Percentiles rank a stretch among this genome's conserved stretches.
These are phyloP conservation scores for Pholiota adiposa DNA, from an alignment of 1,284 basidiomycete species.

Conservation along the genomic window DNA sequence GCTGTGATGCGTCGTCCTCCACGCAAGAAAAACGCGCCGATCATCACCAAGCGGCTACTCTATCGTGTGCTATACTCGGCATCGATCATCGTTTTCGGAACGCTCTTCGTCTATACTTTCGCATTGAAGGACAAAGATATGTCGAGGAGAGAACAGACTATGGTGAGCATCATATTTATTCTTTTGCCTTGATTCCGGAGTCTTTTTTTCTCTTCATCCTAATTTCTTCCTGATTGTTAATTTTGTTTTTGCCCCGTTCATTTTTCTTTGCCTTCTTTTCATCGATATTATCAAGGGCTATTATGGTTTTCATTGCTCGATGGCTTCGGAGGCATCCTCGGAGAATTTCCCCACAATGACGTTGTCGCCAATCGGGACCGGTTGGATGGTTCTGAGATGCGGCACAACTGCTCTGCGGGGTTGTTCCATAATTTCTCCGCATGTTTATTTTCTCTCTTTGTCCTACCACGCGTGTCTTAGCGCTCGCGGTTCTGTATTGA, in stretches of 20 bases:
- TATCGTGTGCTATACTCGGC: constrained; percentile 89
- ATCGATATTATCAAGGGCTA: not conserved
- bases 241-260: not conserved
- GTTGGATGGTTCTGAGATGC: not conserved
- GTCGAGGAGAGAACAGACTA: constrained; percentile 89
- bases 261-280: not conserved
- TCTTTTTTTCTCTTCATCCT: not conserved
- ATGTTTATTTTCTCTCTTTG: not conserved
- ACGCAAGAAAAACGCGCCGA: constrained; percentile 85
- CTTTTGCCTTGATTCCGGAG: not conserved
- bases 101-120: constrained; percentile 86
- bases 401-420: not conserved
- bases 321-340: not conserved
- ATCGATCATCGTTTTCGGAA: constrained; percentile 88
- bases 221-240: not conserved
- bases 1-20: constrained; percentile 91
- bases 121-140: constrained; percentile 84
- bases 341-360: not conserved
- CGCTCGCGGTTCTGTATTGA: too few species aligned
- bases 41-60: constrained; percentile 78
- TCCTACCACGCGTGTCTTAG: not conserved
- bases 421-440: not conserved
- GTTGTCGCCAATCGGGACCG: not conserved
- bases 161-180: constrained; percentile 60
- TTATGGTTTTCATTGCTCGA: not conserved